A percentile compares a stretch with the other conserved stretches of the same genome.
These are phyloP conservation scores for Blastobotrys americana DNA, from an alignment of 805 yeast genomes.

Conservation along the genomic window DNA sequence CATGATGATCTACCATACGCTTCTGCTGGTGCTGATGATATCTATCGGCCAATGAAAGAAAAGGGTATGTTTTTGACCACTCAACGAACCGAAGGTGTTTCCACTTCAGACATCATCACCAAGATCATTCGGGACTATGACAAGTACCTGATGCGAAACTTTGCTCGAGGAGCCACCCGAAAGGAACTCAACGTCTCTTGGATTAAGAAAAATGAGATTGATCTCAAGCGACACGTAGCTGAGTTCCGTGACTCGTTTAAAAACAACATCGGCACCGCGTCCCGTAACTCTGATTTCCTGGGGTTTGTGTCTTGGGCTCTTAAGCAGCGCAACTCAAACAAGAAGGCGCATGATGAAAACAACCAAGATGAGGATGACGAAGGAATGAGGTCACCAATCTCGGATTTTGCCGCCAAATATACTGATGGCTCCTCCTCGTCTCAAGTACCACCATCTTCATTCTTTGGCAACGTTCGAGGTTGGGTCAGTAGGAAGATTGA, in stretches of 20 bases:
- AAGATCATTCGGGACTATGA: constrained; percentile 93
- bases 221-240: constrained; percentile 79
- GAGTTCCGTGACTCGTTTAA: constrained; percentile 85
- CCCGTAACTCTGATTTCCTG: constrained; percentile 72
- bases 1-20: constrained; percentile 97
- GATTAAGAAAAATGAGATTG: constrained; percentile 95
- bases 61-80: constrained; percentile 88
- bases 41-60: constrained; percentile 86
- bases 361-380: constrained; percentile 19
- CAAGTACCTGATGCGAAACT: constrained; percentile 92
- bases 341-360: constrained; percentile 12
- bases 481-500: constrained; percentile 29
- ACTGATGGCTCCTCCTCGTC: constrained; percentile 35
- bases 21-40: constrained; percentile 81
- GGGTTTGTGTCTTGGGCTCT: constrained; percentile 23
- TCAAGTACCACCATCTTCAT: neutral
- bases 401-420: constrained; percentile 58
- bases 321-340: constrained; percentile 7
- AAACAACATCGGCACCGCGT: constrained; percentile 58
- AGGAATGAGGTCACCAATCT: constrained; percentile 42
- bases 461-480: constrained; percentile 29
- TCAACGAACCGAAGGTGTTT: constrained; percentile 93
- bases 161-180: constrained; percentile 95
- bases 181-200: constrained; percentile 95
- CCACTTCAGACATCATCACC: constrained; percentile 93